These are phyloP conservation scores for Ceratobasidium sp. DNA, from an alignment of 1,284 basidiomycete genomes.

Conservation along the genomic window DNA sequence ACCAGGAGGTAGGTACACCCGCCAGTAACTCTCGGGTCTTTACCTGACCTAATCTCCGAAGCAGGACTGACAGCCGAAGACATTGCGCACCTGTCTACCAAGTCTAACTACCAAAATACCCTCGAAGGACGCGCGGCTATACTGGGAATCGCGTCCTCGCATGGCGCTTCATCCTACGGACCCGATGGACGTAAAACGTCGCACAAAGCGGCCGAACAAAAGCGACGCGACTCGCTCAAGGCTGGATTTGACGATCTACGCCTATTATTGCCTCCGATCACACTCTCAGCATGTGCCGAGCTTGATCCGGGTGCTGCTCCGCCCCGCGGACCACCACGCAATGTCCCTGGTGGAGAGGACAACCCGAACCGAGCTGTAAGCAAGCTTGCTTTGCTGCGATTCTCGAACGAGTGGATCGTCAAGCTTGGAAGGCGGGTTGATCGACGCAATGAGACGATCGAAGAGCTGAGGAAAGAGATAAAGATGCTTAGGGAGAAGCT, in stretches of 20 bases:
- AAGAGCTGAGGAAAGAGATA: constrained; percentile 76
- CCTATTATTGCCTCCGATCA: constrained; percentile 86
- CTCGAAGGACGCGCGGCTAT: constrained; percentile 49
- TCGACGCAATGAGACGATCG: constrained; percentile 86
- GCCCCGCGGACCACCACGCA: constrained; percentile 84
- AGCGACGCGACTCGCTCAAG: constrained; percentile 95
- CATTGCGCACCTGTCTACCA: constrained; percentile 52
- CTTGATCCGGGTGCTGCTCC: constrained; percentile 86
- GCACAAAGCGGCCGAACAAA: constrained; percentile 98
- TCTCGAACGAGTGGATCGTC: constrained; percentile 89
- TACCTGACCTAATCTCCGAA: not conserved
- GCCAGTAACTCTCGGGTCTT: not conserved
- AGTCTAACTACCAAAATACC: constrained; percentile 52
- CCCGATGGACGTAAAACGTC: constrained; percentile 80
- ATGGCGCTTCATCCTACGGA: constrained; percentile 18
- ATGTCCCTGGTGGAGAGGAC: constrained; percentile 73
- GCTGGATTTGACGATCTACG: constrained; percentile 96
- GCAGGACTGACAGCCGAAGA: constrained; percentile 49
- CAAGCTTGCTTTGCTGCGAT: constrained; percentile 92
- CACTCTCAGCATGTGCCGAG: constrained; percentile 71
- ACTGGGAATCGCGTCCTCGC: constrained; percentile 42
- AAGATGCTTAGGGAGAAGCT: constrained; percentile 64
- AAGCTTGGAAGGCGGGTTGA: constrained; percentile 82
- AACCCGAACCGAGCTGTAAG: constrained; percentile 96
- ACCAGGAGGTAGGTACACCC: constrained; percentile 61